Base-by-base conservation (phyloP, 2,329 filamentous ascomycete genomes). In the Colletotrichum magnum region DNA sequence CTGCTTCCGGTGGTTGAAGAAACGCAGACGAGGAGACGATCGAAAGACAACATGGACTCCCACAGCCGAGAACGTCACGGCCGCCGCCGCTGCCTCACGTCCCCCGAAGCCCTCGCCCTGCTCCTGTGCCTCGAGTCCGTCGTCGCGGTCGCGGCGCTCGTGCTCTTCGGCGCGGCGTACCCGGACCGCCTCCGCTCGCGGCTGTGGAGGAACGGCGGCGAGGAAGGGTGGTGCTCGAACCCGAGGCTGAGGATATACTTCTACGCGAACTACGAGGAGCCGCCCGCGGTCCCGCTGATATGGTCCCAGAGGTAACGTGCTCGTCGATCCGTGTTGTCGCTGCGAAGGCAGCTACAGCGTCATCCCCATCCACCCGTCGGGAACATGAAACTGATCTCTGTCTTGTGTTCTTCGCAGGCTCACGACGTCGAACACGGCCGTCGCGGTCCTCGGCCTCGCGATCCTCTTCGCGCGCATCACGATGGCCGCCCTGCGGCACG, bases 211-310 rank as follows among this genome's bases (percentile, higher is more conserved):
- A 75, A 77, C 28, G 76, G 75, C 13, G 75, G 75, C 36, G 73
- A 71, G 24, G 62, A 75, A n/a, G 74, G 75, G 15, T 79, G 74
- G 73, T 78, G 74, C 68, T 79, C 76, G 43, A 75, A 77, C 43
- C 77, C 76, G 4, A 74, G 74, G 3, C 36, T 72, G 45, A 67
- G 75, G 48, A 76, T 76, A 6, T 78, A 77, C 64, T 77, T 71
- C 57, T 77, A 77, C 18, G 76, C 77, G 32, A 77, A 78, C 71
- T 70, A 76, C 28, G 68, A 70, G n/a, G 75, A 77, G 45, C 74
- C 72, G 16, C 75, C 77, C 6, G 71, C 74, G 48, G 71, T 78
- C 2, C 74, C 77, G 3, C 45, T 73, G 10, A 72, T 77, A 18
- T 77, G 77, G 75, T 73, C 72, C 2, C 71, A 77, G 51, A 74